Evolutionary conservation across 345 rosid genomes (phyloP).

Genomic region (Durio zibethinus): DNA sequence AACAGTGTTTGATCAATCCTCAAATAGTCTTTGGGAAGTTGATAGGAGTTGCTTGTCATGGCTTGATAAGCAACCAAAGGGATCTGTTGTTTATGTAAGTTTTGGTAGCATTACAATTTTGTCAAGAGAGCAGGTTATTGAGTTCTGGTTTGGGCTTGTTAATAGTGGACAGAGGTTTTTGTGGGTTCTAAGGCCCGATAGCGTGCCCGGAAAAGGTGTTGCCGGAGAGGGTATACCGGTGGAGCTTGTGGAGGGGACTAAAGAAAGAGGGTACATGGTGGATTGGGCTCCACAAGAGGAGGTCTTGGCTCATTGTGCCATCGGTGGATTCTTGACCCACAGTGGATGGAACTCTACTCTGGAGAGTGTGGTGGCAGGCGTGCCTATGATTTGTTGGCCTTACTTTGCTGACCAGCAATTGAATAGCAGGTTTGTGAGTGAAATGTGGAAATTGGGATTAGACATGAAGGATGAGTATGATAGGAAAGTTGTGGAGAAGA

Average conservation of each 20-base stretch:
- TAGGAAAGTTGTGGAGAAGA: slow-evolving; percentile 42
- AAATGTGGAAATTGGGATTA: slow-evolving; percentile 61
- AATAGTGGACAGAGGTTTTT: slow-evolving; percentile 34
- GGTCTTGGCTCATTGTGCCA: slow-evolving; percentile 45
- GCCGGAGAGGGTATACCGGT: slow-evolving; percentile 12
- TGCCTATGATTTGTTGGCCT: slow-evolving; percentile 82
- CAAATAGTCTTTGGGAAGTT: slow-evolving; percentile 30
- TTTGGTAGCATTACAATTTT: slow-evolving; percentile 42
- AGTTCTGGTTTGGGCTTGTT: slow-evolving; percentile 44
- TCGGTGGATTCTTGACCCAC: slow-evolving; percentile 63
- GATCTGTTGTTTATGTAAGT: slow-evolving; percentile 49
- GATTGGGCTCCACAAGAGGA: slow-evolving; percentile 45
- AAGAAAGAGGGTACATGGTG: slow-evolving; percentile 38
- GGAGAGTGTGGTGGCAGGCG: slow-evolving; percentile 56
- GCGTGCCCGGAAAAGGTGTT: neutral
- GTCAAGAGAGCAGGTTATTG: slow-evolving; percentile 29
- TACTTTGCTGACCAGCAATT: slow-evolving; percentile 51
- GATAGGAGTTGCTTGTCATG: slow-evolving; percentile 45
- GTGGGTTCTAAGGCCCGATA: slow-evolving; percentile 45
- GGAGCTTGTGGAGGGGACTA: slow-evolving; percentile 30
- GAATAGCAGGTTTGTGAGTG: slow-evolving; percentile 54
- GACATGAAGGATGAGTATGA: slow-evolving; percentile 66
- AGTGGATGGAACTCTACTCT: slow-evolving; percentile 79
- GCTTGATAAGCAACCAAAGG: slow-evolving; percentile 40
- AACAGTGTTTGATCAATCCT: slow-evolving; percentile 13